A percentile compares a stretch with the other conserved stretches of the same genome.
Evolutionary conservation across 2,329 filamentous ascomycete genomes (phyloP).

Genomic region (Torrubiellomyces zombiae): DNA sequence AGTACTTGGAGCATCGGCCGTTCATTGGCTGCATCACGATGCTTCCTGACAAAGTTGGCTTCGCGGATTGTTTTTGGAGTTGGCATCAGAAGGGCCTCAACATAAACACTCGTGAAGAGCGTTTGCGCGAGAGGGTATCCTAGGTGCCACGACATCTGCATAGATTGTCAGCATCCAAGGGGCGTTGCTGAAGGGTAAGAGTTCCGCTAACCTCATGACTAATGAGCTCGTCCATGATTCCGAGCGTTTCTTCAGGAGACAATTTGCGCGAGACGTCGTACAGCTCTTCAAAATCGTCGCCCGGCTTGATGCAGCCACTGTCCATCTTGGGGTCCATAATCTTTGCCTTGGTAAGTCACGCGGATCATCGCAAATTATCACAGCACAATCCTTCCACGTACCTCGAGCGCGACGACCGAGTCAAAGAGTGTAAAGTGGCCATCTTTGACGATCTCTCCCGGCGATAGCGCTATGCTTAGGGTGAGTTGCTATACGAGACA

Average conservation of each 20-base stretch:
- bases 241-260: constrained; percentile 64
- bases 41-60: constrained; percentile 40
- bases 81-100: constrained; percentile 67
- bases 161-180: constrained; percentile 1
- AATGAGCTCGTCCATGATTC: constrained; percentile 85
- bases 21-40: constrained; percentile 11
- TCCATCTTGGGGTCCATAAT: constrained; percentile 99
- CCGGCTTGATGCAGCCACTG: constrained; percentile 65
- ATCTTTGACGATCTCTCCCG: constrained; percentile 86
- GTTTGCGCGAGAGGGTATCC: constrained; percentile 95
- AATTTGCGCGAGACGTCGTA: constrained; percentile 58
- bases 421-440: constrained; percentile 87
- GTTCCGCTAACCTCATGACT: constrained; percentile 66
- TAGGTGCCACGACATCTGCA: constrained; percentile 84
- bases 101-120: constrained; percentile 79
- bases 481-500: constrained; percentile 2
- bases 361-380: background rate
- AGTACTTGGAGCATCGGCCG: constrained; percentile 46
- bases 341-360: constrained; percentile 26
- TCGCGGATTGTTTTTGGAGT: constrained; percentile 46
- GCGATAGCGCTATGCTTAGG: constrained; percentile 42
- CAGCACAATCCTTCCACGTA: no score
- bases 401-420: constrained; percentile 74
- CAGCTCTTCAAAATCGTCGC: constrained; percentile 67
- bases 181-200: no score